A percentile compares a stretch with the other conserved stretches of the same genome.
Evolutionary conservation across 2,329 filamentous ascomycete genomes (phyloP).

Genomic region (Calcarisporium arbuscula): DNA sequence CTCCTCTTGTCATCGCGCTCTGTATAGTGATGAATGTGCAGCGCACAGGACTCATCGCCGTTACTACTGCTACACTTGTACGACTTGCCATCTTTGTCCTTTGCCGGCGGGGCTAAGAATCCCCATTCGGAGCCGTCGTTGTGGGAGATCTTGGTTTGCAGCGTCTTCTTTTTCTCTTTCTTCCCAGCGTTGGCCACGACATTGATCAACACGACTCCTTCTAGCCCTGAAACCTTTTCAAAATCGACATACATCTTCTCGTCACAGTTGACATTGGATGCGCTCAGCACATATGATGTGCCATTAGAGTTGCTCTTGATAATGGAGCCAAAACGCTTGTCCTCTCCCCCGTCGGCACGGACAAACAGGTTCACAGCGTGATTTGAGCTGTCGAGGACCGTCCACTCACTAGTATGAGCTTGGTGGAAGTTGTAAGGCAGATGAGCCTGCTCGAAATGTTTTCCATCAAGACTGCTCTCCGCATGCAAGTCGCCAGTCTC

Average conservation of each 20-base stretch:
- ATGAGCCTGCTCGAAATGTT: constrained; percentile 71
- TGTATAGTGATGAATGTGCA: constrained; percentile 94
- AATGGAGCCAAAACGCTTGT: constrained; percentile 73
- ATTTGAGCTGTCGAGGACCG: constrained; percentile 88
- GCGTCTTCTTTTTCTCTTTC: constrained; percentile 72
- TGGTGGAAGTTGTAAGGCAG: constrained; percentile 85
- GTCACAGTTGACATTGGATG: constrained; percentile 77
- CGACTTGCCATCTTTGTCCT: constrained; percentile 63
- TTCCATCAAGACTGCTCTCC: constrained; percentile 79
- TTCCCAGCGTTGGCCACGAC: constrained; percentile 69
- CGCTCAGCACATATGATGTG: constrained; percentile 84
- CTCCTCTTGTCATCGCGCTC: constrained; percentile 76
- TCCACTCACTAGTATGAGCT: constrained; percentile 75
- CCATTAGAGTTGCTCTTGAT: constrained; percentile 99
- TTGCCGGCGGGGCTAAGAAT: constrained; percentile 63
- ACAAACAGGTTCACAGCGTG: constrained; percentile 94
- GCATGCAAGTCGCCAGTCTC: constrained; percentile 65
- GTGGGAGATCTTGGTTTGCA: constrained; percentile 90
- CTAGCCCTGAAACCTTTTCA: constrained; percentile 87
- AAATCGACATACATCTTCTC: constrained; percentile 79
- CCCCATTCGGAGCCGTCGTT: constrained; percentile 91
- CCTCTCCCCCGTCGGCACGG: constrained; percentile 60
- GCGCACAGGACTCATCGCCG: constrained; percentile 63
- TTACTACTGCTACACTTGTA: constrained; percentile 60
- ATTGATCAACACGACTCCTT: constrained; percentile 86